Evolutionary conservation across 1,139 yeast species (phyloP), one percentile per base, ranked within the genome.

Genomic region (Diutina neorugosa): DNA sequence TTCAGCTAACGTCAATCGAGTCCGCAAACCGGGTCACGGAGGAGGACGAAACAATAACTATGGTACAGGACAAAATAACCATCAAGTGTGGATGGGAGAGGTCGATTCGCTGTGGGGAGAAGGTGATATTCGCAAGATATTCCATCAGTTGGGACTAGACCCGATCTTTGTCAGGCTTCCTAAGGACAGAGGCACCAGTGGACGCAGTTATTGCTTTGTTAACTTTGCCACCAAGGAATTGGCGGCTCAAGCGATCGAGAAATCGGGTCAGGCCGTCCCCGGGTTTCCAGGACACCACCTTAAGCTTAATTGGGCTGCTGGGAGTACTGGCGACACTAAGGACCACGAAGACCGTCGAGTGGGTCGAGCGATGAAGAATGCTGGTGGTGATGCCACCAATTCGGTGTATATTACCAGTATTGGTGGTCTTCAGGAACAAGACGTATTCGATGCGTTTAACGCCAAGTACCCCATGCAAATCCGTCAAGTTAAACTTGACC

Each of bases 51-150:
- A n/a, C 37, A 14, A 31, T 14, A 11, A 4, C 14, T 11, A 31
- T 4, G 12, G n/a, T 31, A 11, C 12, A 14, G n/a, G 37, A 12
- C 46, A 43, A 11, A 19, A 21, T 27, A 44, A 21, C n/a, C 50
- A 60, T 52, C 79, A 74, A 57, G 56, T 89, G 53, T 90, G 96
- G 96, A 91, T 91, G 97, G 98, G 97, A 11, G 97, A 90, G 65
- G 70, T 91, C 51, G 96, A 90, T 60, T 88, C 94, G 1, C 75
- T 81, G 68, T 86, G 94, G 82, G 90, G 86, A 58, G 97, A 90
- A 65, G 71, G 71, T 16, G 74, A 80, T 52, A 80, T 91, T 52
- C 73, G 76, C 46, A 74, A 79, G 54, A 73, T 89, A 53, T 91
- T 97, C 97, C 57, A 63, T 5, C 53, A 66, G 12, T 57, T 70